Evolutionary conservation across 2,329 filamentous ascomycete species (phyloP).

Genomic region (Reticulascus tulasneorum): DNA sequence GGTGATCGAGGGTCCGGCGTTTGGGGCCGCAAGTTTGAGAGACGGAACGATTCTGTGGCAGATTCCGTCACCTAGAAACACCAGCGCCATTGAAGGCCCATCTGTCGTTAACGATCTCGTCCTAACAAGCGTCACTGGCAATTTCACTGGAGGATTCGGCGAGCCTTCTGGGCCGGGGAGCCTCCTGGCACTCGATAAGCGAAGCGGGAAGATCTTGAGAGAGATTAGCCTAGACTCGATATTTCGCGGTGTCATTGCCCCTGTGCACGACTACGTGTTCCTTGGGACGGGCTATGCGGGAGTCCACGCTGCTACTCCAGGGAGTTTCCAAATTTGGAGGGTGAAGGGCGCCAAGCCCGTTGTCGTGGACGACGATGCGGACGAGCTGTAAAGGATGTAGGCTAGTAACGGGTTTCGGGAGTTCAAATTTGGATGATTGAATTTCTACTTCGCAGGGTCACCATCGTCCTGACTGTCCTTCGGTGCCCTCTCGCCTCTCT

Average conservation of each 20-base stretch:
- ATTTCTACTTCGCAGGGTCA: too few relatives aligned
- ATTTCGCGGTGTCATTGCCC: neutral
- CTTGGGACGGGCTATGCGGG: neutral
- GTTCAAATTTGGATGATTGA: too few relatives aligned
- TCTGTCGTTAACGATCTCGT: neutral
- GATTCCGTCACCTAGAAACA: neutral
- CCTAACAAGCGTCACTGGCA: neutral
- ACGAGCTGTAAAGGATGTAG: too few relatives aligned
- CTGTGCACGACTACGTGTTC: neutral
- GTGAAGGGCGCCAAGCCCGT: neutral
- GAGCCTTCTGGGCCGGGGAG: neutral
- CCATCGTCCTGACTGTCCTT: constrained; percentile 4
- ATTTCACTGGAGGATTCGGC: neutral
- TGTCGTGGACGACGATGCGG: neutral
- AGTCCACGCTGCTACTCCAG: neutral
- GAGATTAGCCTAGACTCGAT: neutral
- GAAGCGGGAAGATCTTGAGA: neutral
- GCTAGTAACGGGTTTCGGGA: too few relatives aligned
- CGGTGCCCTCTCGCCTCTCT: constrained; percentile 38
- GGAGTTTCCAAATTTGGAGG: constrained; percentile 1
- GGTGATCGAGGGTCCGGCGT: neutral
- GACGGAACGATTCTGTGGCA: neutral
- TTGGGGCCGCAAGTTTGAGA: neutral
- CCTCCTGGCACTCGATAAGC: neutral
- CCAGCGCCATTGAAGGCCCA: too few relatives aligned